Conservation (phyloP, 352 stramenopile species). For the Thraustochytrium striatum region DNA sequence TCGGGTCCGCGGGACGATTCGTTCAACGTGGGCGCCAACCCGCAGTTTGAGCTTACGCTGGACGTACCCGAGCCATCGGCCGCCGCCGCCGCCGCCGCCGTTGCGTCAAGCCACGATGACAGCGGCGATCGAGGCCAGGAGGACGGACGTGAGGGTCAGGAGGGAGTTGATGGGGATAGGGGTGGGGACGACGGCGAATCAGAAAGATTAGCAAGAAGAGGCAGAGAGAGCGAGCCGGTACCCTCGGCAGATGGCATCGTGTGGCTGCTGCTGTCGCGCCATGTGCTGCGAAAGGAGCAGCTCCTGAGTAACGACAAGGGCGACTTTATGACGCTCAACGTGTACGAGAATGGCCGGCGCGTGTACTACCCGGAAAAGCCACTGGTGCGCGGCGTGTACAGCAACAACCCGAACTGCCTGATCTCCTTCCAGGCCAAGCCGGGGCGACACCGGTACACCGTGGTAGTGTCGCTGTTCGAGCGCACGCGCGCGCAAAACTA, state of each 20-base stretch:
- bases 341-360: slow-evolving; percentile 69
- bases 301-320: slow-evolving; percentile 58
- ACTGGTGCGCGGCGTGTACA: slow-evolving; percentile 76
- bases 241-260: slow-evolving; percentile 55
- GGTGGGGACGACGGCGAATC: background rate
- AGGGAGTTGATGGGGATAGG: too few species aligned
- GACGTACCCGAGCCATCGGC: background rate
- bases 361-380: slow-evolving; percentile 76
- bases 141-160: background rate
- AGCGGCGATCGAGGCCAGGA: background rate
- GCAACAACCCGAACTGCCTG: slow-evolving; percentile 83
- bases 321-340: slow-evolving; percentile 79
- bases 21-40: slow-evolving; percentile 73
- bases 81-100: background rate
- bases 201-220: too few species aligned
- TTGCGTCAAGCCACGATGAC: background rate
- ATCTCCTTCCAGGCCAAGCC: slow-evolving; percentile 72
- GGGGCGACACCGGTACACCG: slow-evolving; percentile 57
- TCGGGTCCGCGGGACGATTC: slow-evolving; percentile 71
- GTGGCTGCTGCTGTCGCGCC: slow-evolving; percentile 78
- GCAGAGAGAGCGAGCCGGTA: too few species aligned
- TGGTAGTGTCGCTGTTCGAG: slow-evolving; percentile 85
- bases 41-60: slow-evolving; percentile 73
- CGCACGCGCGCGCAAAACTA: slow-evolving; percentile 81
- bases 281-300: slow-evolving; percentile 64